Conservation (phyloP, 2,329 filamentous ascomycete genomes). For the Aspergillus brunneoviolaceus region DNA sequence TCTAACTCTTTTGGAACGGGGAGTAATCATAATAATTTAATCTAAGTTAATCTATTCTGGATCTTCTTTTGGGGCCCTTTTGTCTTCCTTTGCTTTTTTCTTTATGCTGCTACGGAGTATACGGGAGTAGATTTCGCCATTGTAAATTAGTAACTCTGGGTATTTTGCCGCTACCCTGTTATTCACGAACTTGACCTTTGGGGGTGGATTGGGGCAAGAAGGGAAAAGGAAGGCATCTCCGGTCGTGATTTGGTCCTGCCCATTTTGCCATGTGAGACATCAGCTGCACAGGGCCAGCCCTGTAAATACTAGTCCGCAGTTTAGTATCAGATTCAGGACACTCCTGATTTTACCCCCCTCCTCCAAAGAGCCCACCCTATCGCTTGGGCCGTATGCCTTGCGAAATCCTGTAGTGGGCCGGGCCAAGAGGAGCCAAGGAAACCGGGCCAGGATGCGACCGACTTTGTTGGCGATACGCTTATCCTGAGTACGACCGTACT, state of each 20-base stretch:
- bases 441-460: slow-evolving; percentile 24
- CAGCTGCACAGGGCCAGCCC: slow-evolving; percentile 19
- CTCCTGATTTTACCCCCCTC: slow-evolving; percentile 5
- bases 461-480: slow-evolving; percentile 38
- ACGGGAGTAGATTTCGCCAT: too few relatives aligned
- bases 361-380: not conserved
- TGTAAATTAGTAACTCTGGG: too few relatives aligned
- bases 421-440: slow-evolving; percentile 27
- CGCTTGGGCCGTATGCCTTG: slow-evolving; percentile 12
- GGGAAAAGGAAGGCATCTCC: not conserved
- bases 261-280: slow-evolving; percentile 29
- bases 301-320: slow-evolving; percentile 6
- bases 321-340: not conserved
- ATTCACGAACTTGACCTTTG: too few relatives aligned
- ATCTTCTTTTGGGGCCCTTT: not conserved
- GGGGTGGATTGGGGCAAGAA: too few relatives aligned
- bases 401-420: slow-evolving; percentile 14
- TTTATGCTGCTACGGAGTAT: too few relatives aligned
- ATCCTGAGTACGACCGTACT: slow-evolving; percentile 17
- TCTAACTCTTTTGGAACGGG: not conserved
- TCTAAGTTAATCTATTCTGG: not conserved
- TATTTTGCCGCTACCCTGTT: too few relatives aligned
- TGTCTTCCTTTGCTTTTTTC: not conserved
- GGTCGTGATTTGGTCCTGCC: slow-evolving; percentile 17
- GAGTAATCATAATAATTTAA: not conserved